Conservation (phyloP, 1,284 basidiomycete genomes). For the Marasmius fiardii region DNA sequence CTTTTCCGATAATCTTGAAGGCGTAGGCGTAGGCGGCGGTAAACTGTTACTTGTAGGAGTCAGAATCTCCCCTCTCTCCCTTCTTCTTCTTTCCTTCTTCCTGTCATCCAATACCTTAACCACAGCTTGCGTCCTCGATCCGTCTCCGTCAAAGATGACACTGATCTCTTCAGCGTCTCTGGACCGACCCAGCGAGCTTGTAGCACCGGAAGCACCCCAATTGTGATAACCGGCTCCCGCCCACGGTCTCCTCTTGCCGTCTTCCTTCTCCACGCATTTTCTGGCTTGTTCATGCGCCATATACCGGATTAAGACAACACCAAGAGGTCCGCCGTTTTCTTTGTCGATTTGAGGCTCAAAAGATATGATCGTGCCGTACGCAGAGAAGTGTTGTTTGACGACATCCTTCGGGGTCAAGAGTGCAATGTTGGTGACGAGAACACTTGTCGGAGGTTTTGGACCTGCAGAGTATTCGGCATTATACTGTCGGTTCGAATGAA, state of each 20-base stretch:
- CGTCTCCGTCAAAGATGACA: slow-evolving; percentile 64
- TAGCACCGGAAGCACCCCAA: slow-evolving; percentile 9
- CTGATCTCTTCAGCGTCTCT: slow-evolving; percentile 46
- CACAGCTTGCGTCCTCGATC: slow-evolving; percentile 52
- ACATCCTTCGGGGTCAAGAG: slow-evolving; percentile 66
- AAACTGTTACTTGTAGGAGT: not conserved
- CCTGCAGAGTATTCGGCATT: slow-evolving; percentile 70
- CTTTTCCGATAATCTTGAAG: not conserved
- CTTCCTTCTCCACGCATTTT: slow-evolving; percentile 58
- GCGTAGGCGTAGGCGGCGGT: not conserved
- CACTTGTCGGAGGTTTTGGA: slow-evolving; percentile 70
- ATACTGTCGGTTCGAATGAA: slow-evolving; percentile 46
- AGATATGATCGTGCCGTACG: slow-evolving; percentile 65
- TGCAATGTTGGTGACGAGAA: slow-evolving; percentile 75
- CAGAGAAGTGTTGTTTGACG: slow-evolving; percentile 67
- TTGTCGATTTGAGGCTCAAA: slow-evolving; percentile 83
- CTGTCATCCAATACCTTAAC: slow-evolving; percentile 57
- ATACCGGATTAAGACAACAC: slow-evolving; percentile 80
- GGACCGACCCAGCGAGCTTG: not conserved
- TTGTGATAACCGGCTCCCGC: slow-evolving; percentile 26
- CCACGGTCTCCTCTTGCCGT: slow-evolving; percentile 45
- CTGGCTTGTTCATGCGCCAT: slow-evolving; percentile 56
- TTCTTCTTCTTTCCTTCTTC: slow-evolving; percentile 42
- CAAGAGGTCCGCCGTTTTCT: slow-evolving; percentile 78
- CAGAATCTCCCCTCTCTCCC: not conserved